A percentile compares a stretch with the other conserved stretches of the same genome.
Conservation (phyloP, 768 basidiomycete genomes). For the Thelephora ganbajun region DNA sequence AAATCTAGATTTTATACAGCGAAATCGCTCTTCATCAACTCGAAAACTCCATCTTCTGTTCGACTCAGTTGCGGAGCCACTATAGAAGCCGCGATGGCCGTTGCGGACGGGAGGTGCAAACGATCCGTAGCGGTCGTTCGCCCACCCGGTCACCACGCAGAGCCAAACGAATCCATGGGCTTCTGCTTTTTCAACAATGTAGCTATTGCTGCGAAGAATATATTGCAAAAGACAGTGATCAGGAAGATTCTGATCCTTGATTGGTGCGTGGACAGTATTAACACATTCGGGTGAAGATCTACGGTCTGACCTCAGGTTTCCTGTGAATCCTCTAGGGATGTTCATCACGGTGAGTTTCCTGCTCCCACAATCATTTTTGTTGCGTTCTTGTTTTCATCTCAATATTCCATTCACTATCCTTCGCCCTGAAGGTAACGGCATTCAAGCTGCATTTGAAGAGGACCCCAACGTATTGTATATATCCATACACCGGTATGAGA, state of each 20-base stretch:
- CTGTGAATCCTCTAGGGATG: constrained; percentile 47
- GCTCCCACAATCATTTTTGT: neutral
- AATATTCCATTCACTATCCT: neutral
- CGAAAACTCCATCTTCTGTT: constrained; percentile 68
- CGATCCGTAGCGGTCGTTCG: constrained; percentile 87
- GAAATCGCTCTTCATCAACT: constrained; percentile 78
- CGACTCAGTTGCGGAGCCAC: constrained; percentile 83
- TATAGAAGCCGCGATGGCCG: constrained; percentile 75
- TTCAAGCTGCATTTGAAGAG: constrained; percentile 84
- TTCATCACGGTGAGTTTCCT: constrained; percentile 64
- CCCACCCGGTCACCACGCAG: constrained; percentile 92
- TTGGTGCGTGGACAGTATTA: constrained; percentile 42
- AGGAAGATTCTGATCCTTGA: constrained; percentile 85
- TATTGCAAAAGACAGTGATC: constrained; percentile 48
- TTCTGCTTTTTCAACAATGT: constrained; percentile 99
- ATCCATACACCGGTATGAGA: constrained; percentile 84
- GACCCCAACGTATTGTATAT: constrained; percentile 82
- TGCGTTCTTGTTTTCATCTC: neutral
- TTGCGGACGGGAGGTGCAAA: constrained; percentile 59
- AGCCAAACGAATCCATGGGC: constrained; percentile 91
- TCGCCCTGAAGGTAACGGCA: constrained; percentile 65
- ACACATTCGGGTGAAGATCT: neutral
- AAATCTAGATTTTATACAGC: constrained; percentile 72
- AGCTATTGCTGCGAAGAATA: constrained; percentile 73
- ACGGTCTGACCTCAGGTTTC: neutral